Evolutionary conservation across 306 rosid genomes (phyloP).

Genomic region (Casuarina glauca): DNA sequence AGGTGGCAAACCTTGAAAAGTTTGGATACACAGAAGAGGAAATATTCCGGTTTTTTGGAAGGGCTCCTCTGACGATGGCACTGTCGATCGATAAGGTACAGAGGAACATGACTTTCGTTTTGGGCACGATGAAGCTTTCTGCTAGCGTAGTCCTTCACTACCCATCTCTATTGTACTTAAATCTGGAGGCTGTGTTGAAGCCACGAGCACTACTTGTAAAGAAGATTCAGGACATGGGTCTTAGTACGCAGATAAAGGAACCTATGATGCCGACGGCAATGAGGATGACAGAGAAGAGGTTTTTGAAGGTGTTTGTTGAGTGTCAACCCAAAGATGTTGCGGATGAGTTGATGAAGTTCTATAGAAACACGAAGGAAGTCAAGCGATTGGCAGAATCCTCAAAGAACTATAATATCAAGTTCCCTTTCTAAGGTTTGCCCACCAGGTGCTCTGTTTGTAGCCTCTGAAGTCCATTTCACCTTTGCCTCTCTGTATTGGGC

Average conservation of each 20-base stretch:
- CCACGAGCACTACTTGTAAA: conserved; percentile 52
- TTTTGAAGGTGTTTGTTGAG: conserved; percentile 34
- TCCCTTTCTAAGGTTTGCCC: conserved; percentile 54
- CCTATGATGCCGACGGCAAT: conserved; percentile 34
- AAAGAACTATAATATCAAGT: conserved; percentile 34
- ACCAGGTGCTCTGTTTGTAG: neutral
- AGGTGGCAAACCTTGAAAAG: conserved; percentile 53
- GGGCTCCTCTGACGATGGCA: conserved; percentile 50
- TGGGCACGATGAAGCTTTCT: too few relatives aligned
- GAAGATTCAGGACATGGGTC: conserved; percentile 44
- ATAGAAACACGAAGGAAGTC: conserved; percentile 47
- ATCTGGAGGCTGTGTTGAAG: conserved; percentile 64
- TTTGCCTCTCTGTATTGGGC: neutral
- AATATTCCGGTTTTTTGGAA: conserved; percentile 49
- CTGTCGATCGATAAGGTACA: neutral
- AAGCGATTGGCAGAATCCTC: conserved; percentile 71
- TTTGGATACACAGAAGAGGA: conserved; percentile 75
- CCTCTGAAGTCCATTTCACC: neutral
- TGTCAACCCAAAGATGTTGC: conserved; percentile 40
- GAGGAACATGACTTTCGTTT: too few relatives aligned
- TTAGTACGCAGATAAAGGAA: conserved; percentile 25
- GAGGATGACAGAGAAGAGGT: conserved; percentile 75
- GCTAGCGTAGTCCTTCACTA: conserved; percentile 25
- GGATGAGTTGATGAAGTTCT: conserved; percentile 57
- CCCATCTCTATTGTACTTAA: conserved; percentile 55